These are phyloP conservation scores for Hermanozyma aechmeae DNA, from an alignment of 805 yeast species.

Conservation along the genomic window DNA sequence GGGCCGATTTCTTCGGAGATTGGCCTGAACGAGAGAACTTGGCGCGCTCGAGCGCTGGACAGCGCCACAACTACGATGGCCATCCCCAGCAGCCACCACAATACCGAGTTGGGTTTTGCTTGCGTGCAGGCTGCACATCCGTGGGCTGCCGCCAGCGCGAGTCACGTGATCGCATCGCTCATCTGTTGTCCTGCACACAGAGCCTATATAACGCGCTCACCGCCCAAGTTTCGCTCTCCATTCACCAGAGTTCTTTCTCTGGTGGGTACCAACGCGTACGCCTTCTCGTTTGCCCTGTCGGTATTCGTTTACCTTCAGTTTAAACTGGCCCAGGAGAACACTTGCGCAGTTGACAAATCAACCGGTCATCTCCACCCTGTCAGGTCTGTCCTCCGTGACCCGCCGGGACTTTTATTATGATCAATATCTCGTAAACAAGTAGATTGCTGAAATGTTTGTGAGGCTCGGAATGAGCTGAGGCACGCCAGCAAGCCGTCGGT, in stretches of 20 bases:
- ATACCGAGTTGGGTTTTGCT: background rate
- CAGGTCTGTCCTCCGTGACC: conserved; percentile 9
- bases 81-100: background rate
- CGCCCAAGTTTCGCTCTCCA: background rate
- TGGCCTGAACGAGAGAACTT: background rate
- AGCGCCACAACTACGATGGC: background rate
- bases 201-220: background rate
- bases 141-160: background rate
- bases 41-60: background rate
- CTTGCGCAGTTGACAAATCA: conserved; percentile 35
- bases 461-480: too few species aligned
- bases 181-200: background rate
- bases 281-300: conserved; percentile 40
- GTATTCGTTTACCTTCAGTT: conserved; percentile 41
- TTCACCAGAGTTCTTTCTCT: background rate
- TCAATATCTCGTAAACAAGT: too few species aligned
- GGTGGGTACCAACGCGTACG: conserved; percentile 39
- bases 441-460: too few species aligned
- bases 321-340: conserved; percentile 38
- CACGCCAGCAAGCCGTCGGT: too few species aligned
- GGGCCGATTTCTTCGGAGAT: background rate
- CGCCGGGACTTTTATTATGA: conserved; percentile 14
- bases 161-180: background rate
- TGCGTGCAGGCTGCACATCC: background rate
- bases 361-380: conserved; percentile 41